Conservation (phyloP, 306 rosid genomes). For the Rubus idaeus region DNA sequence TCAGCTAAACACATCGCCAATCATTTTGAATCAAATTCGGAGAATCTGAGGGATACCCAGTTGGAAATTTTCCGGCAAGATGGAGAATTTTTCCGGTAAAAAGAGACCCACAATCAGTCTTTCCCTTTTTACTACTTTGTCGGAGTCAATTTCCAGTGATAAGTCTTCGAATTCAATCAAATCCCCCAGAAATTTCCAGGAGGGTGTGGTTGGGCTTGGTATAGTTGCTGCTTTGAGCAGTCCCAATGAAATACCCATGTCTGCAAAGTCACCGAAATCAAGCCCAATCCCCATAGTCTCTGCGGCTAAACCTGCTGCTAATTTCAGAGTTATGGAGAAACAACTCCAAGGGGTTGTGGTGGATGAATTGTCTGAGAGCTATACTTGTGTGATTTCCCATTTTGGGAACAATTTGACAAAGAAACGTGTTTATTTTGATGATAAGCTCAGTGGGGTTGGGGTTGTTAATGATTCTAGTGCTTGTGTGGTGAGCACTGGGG, state of each 20-base stretch:
- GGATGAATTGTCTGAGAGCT: constrained; percentile 52
- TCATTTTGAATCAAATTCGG: neutral
- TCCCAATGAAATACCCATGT: constrained; percentile 18
- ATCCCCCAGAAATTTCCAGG: constrained; percentile 48
- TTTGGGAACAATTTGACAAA: constrained; percentile 30
- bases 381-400: constrained; percentile 60
- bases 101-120: constrained; percentile 40
- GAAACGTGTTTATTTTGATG: constrained; percentile 46
- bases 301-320: constrained; percentile 61
- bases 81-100: constrained; percentile 38
- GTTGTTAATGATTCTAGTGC: constrained; percentile 15
- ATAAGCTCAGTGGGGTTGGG: constrained; percentile 29
- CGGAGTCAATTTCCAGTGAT: constrained; percentile 39
- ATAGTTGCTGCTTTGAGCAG: constrained; percentile 57
- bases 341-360: constrained; percentile 21
- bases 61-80: constrained; percentile 16
- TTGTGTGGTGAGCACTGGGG: constrained; percentile 31
- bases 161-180: constrained; percentile 26
- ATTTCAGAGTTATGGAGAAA: constrained; percentile 42
- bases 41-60: constrained; percentile 13
- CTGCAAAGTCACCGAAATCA: constrained; percentile 38
- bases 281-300: constrained; percentile 60
- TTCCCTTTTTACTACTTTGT: constrained; percentile 44
- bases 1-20: neutral
- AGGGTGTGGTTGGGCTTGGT: constrained; percentile 62